These are phyloP conservation scores for Cymbopogon citratus DNA, from an alignment of 176 grass and related monocot species.

Conservation along the genomic window DNA sequence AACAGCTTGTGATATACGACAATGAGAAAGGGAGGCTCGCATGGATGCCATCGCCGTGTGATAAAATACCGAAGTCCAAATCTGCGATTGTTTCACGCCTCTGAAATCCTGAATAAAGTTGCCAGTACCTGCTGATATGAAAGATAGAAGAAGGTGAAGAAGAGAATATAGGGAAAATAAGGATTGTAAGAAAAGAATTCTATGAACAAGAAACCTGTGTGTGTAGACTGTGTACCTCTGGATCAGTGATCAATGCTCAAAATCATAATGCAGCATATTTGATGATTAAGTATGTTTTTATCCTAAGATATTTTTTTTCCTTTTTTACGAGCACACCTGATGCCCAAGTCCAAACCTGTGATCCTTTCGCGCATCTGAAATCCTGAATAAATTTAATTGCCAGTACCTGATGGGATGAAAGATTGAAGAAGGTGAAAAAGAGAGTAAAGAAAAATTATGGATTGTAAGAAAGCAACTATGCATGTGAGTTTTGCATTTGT, in stretches of 20 bases:
- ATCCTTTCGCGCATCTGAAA: background rate
- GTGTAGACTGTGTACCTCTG: background rate
- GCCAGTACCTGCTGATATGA: background rate
- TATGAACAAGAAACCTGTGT: background rate
- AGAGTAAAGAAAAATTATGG: conserved; percentile 4
- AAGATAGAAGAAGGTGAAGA: background rate
- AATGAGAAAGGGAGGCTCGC: conserved; percentile 63
- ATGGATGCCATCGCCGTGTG: conserved; percentile 28
- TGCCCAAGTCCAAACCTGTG: background rate
- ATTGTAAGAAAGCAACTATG: background rate
- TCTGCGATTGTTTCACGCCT: background rate
- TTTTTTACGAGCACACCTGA: too few relatives aligned
- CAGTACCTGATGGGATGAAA: background rate
- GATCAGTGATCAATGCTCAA: background rate
- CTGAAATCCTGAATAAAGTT: background rate
- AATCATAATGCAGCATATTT: background rate
- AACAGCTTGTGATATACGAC: conserved; percentile 81
- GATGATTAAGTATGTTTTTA: background rate
- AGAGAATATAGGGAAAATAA: conserved; percentile 2
- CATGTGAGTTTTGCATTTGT: too few relatives aligned
- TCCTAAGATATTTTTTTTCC: background rate
- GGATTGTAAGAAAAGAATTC: background rate
- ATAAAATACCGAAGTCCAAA: background rate
- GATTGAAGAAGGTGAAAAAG: background rate
- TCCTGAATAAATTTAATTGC: background rate